Percentiles rank a stretch among this genome's conserved stretches.
Conservation (phyloP, 2,329 filamentous ascomycete genomes). For the Coniochaeta sp. region DNA sequence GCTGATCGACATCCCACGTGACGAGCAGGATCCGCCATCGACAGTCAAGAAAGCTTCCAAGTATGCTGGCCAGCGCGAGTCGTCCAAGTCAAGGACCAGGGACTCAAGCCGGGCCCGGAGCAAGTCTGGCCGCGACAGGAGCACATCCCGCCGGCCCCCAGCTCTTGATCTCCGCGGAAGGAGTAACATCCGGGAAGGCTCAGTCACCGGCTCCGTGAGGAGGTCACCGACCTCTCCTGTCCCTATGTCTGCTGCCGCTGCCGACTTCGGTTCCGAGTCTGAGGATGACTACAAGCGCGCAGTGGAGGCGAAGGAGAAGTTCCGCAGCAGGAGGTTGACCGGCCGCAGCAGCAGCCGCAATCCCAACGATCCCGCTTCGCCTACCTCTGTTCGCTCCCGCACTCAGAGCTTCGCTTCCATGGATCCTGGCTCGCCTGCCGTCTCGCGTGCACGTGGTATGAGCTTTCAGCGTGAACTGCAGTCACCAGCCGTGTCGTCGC, state of each 20-base stretch:
- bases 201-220: slow-evolving; percentile 26
- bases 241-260: slow-evolving; percentile 60
- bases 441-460: neutral
- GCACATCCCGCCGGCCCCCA: slow-evolving; percentile 36
- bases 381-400: slow-evolving; percentile 16
- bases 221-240: slow-evolving; percentile 77
- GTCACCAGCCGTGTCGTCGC: slow-evolving; percentile 3
- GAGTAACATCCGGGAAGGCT: slow-evolving; percentile 52
- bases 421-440: neutral
- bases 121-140: slow-evolving; percentile 34
- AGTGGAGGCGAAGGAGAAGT: slow-evolving; percentile 45
- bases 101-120: slow-evolving; percentile 41
- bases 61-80: slow-evolving; percentile 18
- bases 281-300: slow-evolving; percentile 54
- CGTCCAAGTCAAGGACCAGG: slow-evolving; percentile 20
- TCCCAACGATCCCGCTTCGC: slow-evolving; percentile 26
- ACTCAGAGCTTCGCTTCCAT: slow-evolving; percentile 1
- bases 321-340: slow-evolving; percentile 40
- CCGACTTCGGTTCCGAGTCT: slow-evolving; percentile 53
- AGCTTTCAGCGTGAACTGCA: neutral
- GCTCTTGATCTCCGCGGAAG: slow-evolving; percentile 51
- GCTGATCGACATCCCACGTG: slow-evolving; percentile 20
- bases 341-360: slow-evolving; percentile 42
- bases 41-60: slow-evolving; percentile 37
- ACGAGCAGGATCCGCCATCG: slow-evolving; percentile 27